Evolutionary conservation across 2,329 filamentous ascomycete genomes (phyloP), one percentile per base, ranked within the genome.

Genomic region (Paramyrothecium roridum): DNA sequence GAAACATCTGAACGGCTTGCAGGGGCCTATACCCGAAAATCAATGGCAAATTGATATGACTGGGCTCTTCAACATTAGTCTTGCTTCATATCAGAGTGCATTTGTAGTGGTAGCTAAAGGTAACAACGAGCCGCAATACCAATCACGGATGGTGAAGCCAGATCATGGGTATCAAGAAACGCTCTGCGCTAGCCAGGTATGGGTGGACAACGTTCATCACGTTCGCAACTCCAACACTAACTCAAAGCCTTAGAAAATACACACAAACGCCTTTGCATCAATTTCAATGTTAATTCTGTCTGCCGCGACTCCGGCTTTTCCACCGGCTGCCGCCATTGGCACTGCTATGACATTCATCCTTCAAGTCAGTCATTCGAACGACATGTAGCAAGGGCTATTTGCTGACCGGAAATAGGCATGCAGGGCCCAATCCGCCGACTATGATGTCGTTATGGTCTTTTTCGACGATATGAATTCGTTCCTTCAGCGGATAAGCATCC

Each of bases 401-500:
- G 33, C 53, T 61, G 30, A 59, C 52, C 33, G 3, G 7, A 2
- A 8, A 8, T 43, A 67, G 46, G 67, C 67, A 1, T 69, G 66
- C 7, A 59, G 63, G 1, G 58, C 61, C 4, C 69, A 72, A 0
- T 69, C 64, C 1, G 70, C 69, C 1, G 72, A 76, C 46, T 76
- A 74, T 34, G 71, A 76, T 23, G 61, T 70, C 2, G 63, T 76
- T 0, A 62, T 70, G 21, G 64, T 65, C 3, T 76, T 76, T 52
- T 76, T 76, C 51, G 65, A 70, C 2, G 65, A 70, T 11, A 73
- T 74, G 62, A 69, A 69, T 49, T 69, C 68, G 4, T 73, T 76
- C 22, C 60, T 75, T 3, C 59, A 66, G 23, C 65, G 72, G 2
- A 65, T 74, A 1, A 63, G 65, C 0, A 67, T 74, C 10, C 47